Percentiles rank a stretch among this genome's conserved stretches.
Evolutionary conservation across 2,329 filamentous ascomycete species (phyloP).

Genomic region (Leptographium flavum): DNA sequence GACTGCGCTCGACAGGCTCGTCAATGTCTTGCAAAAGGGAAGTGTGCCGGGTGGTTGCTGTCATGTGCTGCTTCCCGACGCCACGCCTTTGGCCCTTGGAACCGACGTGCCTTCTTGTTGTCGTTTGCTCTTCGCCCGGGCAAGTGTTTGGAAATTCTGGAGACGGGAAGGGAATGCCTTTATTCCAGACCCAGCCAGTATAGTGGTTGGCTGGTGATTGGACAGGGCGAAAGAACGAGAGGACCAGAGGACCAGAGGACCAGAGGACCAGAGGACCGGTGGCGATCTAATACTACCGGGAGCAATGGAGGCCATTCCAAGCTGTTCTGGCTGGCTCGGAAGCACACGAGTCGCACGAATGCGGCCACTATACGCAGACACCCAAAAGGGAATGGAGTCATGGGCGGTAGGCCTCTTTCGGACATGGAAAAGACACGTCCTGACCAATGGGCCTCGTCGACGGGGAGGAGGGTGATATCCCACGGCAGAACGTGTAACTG

Average conservation of each 20-base stretch:
- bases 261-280: too few relatives aligned
- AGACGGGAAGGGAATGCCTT: too few relatives aligned
- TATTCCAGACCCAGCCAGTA: neutral
- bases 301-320: neutral
- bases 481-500: neutral
- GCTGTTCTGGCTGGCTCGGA: neutral
- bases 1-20: too few relatives aligned
- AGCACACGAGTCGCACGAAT: neutral
- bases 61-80: too few relatives aligned
- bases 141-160: too few relatives aligned
- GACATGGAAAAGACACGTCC: neutral
- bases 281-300: neutral
- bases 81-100: too few relatives aligned
- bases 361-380: neutral
- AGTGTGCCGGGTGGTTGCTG: too few relatives aligned
- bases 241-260: too few relatives aligned
- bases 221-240: neutral
- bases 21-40: too few relatives aligned
- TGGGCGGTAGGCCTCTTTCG: neutral
- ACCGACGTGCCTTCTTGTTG: too few relatives aligned
- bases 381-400: neutral
- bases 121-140: constrained; percentile 5
- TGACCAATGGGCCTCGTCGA: neutral
- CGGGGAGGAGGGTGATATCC: neutral
- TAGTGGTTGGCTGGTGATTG: neutral